A percentile compares a stretch with the other conserved stretches of the same genome.
Evolutionary conservation across 108 stramenopile species (phyloP).

Genomic region (Chaetoceros muelleri): DNA sequence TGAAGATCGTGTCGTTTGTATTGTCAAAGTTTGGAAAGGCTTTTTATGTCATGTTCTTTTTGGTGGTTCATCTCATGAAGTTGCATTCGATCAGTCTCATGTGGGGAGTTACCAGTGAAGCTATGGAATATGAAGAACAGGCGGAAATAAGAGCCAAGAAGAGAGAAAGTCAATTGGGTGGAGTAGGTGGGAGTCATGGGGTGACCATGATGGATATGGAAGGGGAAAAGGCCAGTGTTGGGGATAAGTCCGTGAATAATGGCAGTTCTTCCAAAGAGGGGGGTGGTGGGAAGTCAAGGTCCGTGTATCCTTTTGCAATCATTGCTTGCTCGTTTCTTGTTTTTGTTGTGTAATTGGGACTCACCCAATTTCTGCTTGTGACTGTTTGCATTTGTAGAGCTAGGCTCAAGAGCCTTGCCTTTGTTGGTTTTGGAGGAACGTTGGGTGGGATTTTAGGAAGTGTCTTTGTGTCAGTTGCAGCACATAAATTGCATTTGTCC

Average conservation of each 20-base stretch:
- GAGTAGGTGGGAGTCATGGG: constrained; percentile 10
- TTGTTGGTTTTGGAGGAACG: constrained; percentile 83
- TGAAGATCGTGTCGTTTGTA: constrained; percentile 3
- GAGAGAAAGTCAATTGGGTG: constrained; percentile 4
- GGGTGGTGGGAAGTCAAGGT: not conserved
- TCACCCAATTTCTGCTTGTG: too few species aligned
- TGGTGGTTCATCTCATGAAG: constrained; percentile 81
- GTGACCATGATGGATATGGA: constrained; percentile 14
- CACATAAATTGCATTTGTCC: constrained; percentile 52
- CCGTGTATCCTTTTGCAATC: too few species aligned
- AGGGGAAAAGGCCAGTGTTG: not conserved
- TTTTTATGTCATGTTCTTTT: constrained; percentile 76
- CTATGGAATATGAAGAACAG: constrained; percentile 85
- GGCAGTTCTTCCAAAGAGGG: not conserved
- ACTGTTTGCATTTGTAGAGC: too few species aligned
- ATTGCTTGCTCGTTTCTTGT: too few species aligned
- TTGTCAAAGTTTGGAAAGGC: constrained; percentile 36
- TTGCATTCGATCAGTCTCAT: constrained; percentile 70
- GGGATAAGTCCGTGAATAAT: not conserved
- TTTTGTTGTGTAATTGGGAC: too few species aligned
- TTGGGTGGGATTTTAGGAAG: constrained; percentile 78
- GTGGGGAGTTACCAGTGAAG: constrained; percentile 86
- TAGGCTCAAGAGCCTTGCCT: constrained; percentile 54
- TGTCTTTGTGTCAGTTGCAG: constrained; percentile 57
- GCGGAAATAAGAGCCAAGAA: constrained; percentile 34